Conservation (phyloP, 202 grass and related monocot species). For the Alloteropsis angusta region DNA sequence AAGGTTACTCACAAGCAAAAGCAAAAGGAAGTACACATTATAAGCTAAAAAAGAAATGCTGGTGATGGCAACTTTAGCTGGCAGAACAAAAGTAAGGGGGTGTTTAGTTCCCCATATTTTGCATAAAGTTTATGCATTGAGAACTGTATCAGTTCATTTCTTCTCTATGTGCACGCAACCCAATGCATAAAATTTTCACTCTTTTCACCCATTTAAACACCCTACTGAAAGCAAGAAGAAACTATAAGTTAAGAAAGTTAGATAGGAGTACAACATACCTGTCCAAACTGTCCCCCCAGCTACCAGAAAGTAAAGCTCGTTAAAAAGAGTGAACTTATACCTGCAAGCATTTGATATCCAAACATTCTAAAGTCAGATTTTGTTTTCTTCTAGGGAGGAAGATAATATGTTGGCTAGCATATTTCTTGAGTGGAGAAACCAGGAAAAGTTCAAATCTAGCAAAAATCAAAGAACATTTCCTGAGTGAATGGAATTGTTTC, state of each 20-base stretch:
- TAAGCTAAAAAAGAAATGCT: constrained; percentile 2
- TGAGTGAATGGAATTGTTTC: neutral
- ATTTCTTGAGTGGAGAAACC: neutral
- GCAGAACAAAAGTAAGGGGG: neutral
- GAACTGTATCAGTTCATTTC: too few species aligned
- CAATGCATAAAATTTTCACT: too few species aligned
- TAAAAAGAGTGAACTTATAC: constrained; percentile 99
- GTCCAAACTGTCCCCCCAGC: constrained; percentile 97
- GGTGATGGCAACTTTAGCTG: neutral
- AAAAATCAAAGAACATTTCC: neutral
- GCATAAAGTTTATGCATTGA: too few species aligned
- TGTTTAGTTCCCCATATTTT: too few species aligned
- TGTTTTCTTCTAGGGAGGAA: neutral
- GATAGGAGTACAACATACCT: constrained; percentile 46
- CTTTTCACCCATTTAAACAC: too few species aligned
- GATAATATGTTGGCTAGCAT: neutral
- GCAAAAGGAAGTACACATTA: neutral
- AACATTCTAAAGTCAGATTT: constrained; percentile 5
- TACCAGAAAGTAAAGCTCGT: constrained; percentile 97
- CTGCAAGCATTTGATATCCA: constrained; percentile 32
- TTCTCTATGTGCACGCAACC: neutral
- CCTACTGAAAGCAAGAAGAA: too few species aligned
- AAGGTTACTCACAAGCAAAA: neutral
- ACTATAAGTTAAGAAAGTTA: neutral
- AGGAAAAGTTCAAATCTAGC: neutral